Conservation (phyloP, 768 basidiomycete species). For the Boletus rex-veris region DNA sequence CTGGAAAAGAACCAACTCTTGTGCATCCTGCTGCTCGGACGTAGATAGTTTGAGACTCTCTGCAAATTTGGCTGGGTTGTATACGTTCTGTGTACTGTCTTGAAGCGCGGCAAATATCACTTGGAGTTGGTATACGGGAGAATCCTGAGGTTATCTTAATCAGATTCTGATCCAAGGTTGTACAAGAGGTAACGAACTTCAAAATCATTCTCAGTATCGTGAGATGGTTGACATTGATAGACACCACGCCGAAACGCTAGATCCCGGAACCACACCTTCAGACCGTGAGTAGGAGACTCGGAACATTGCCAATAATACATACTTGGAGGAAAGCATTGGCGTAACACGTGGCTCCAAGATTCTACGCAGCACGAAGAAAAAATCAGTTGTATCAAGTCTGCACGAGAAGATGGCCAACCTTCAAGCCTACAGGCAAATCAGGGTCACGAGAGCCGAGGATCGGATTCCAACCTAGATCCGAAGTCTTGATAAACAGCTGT, state of each 20-base stretch:
- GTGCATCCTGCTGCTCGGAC: constrained; percentile 93
- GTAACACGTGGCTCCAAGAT: constrained; percentile 96
- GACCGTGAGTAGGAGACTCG: constrained; percentile 2
- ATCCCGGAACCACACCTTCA: constrained; percentile 90
- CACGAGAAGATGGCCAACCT: constrained; percentile 40
- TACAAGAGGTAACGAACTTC: constrained; percentile 35
- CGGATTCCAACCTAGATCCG: constrained; percentile 57
- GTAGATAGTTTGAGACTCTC: constrained; percentile 79
- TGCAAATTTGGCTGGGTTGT: constrained; percentile 82
- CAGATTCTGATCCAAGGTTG: background rate
- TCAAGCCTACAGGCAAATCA: constrained; percentile 71
- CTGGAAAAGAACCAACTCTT: constrained; percentile 62
- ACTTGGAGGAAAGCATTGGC: constrained; percentile 94
- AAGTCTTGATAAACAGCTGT: constrained; percentile 48
- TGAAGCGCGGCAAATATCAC: constrained; percentile 85
- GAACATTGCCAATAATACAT: constrained; percentile 7
- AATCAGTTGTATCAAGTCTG: background rate
- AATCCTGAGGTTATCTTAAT: constrained; percentile 46
- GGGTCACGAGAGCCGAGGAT: constrained; percentile 44
- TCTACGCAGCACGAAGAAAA: constrained; percentile 43
- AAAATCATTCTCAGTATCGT: constrained; percentile 42
- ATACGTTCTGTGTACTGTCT: constrained; percentile 60
- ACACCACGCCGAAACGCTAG: constrained; percentile 77
- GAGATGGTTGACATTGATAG: constrained; percentile 66
- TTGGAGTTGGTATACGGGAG: constrained; percentile 75